A percentile compares a stretch with the other conserved stretches of the same genome.
Conservation (phyloP, 345 rosid genomes). For the Garcia nutans region DNA sequence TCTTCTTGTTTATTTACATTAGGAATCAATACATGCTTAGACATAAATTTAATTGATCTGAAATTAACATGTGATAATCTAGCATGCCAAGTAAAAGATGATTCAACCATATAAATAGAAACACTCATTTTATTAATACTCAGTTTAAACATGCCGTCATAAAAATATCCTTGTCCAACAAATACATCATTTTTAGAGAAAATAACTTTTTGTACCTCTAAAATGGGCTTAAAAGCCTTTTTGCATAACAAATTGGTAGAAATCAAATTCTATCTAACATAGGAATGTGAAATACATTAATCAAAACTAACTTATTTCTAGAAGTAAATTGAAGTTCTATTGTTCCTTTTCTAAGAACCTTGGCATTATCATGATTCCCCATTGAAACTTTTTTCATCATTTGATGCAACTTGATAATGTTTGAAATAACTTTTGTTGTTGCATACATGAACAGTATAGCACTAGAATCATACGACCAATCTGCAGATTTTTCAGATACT, state of each 20-base stretch:
- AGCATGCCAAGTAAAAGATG: not conserved
- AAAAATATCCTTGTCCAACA: not conserved
- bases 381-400: no score
- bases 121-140: not conserved
- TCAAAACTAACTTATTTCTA: not conserved
- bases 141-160: not conserved
- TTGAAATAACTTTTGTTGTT: no score
- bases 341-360: no score
- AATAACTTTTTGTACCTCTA: not conserved
- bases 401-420: no score
- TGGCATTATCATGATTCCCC: no score
- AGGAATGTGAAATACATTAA: slow-evolving; percentile 10
- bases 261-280: not conserved
- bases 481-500: no score
- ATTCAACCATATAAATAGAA: not conserved
- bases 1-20: not conserved
- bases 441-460: no score
- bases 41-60: no score
- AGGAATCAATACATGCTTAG: not conserved
- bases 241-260: not conserved
- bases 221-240: not conserved
- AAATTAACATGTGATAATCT: not conserved
- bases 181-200: not conserved
- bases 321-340: no score
- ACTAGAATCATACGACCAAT: no score